phyloP scores from a whole-genome alignment of 768 basidiomycete species.

The Psilocybe subaeruginosa region DNA sequence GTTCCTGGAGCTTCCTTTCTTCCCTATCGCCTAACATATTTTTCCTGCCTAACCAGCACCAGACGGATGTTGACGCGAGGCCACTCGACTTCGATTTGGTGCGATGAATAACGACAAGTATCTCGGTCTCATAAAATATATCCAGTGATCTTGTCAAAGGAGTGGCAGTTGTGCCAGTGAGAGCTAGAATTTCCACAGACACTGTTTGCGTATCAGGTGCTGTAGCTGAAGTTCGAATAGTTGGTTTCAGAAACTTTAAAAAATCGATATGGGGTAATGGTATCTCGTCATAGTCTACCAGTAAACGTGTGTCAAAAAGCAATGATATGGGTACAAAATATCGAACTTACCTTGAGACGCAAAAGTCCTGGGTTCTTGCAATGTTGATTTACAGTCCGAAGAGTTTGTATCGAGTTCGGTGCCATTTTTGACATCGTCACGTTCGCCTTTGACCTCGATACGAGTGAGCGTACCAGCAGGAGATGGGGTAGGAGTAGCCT shows the following conservation, averaged over 20 bases:
- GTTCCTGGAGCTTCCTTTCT: conserved; percentile 66
- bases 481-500: conserved; percentile 57
- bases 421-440: neutral
- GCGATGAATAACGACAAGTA: conserved; percentile 70
- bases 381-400: neutral
- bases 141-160: conserved; percentile 46
- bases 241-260: conserved; percentile 41
- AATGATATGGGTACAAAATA: neutral
- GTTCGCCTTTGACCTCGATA: neutral
- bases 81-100: conserved; percentile 66
- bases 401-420: neutral
- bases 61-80: conserved; percentile 69
- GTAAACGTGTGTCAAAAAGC: neutral
- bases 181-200: conserved; percentile 72
- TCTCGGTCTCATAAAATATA: conserved; percentile 77
- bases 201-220: conserved; percentile 52
- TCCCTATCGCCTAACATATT: conserved; percentile 60
- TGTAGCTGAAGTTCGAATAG: conserved; percentile 17
- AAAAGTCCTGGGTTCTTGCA: neutral
- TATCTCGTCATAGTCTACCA: neutral
- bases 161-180: conserved; percentile 53
- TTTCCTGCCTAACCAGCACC: conserved; percentile 75
- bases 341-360: neutral
- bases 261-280: conserved; percentile 54
- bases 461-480: conserved; percentile 59